phyloP scores from a whole-genome alignment of 306 rosid species.

The Castanea crenata region DNA sequence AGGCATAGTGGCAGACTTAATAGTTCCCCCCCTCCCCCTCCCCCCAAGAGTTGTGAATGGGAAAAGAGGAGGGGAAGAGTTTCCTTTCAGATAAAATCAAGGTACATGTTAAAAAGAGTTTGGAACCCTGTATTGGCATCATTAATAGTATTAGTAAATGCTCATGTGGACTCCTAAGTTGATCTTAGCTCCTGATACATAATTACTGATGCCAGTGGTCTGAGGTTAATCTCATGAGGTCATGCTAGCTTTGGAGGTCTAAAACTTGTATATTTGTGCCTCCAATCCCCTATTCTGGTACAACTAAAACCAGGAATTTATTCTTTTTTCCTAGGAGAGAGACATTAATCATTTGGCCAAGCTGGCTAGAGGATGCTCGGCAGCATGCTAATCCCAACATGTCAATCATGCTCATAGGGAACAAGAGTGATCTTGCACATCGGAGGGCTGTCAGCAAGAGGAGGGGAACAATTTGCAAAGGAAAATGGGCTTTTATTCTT shows the following conservation, averaged over 20 bases:
- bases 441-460: slow-evolving; percentile 94
- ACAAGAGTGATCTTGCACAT: slow-evolving; percentile 88
- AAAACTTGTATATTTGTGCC: background rate
- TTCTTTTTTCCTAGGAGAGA: slow-evolving; percentile 68
- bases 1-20: background rate
- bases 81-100: background rate
- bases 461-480: slow-evolving; percentile 97
- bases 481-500: slow-evolving; percentile 93
- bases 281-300: background rate
- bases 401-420: slow-evolving; percentile 91
- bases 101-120: background rate
- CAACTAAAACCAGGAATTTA: slow-evolving; percentile 6
- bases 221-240: background rate
- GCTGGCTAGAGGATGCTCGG: slow-evolving; percentile 98
- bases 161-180: background rate
- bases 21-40: no score
- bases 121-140: background rate
- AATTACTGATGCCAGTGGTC: background rate
- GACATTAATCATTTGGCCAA: slow-evolving; percentile 83
- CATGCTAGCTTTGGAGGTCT: background rate
- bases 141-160: background rate
- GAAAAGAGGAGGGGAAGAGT: background rate
- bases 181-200: background rate
- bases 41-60: background rate
- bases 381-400: slow-evolving; percentile 98